phyloP scores from a whole-genome alignment of 257 asterid species.

The Rehmannia glutinosa region DNA sequence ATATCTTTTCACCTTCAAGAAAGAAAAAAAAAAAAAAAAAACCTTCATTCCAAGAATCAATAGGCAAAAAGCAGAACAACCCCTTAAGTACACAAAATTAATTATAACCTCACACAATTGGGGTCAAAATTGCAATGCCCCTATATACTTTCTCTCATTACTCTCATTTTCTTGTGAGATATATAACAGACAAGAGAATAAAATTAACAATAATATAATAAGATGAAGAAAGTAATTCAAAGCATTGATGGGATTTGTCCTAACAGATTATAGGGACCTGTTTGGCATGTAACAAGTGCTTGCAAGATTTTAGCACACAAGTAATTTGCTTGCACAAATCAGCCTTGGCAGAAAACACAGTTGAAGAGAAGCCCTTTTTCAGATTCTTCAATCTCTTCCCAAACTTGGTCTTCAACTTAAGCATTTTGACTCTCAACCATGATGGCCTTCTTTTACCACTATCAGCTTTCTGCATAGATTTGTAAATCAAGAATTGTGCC shows the following conservation, averaged over 20 bases:
- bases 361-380: conserved; percentile 41
- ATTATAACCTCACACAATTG: too few species aligned
- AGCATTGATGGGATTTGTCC: conserved; percentile 21
- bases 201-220: too few species aligned
- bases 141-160: not conserved
- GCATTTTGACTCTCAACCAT: conserved; percentile 56
- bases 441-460: conserved; percentile 37
- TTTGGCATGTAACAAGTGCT: conserved; percentile 41
- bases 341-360: conserved; percentile 31
- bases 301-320: conserved; percentile 46
- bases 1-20: too few species aligned
- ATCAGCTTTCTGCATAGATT: conserved; percentile 54
- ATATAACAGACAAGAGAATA: too few species aligned
- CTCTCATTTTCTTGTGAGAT: not conserved
- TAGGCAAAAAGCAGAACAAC: too few species aligned
- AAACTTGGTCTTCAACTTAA: conserved; percentile 55
- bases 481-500: conserved; percentile 83
- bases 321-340: conserved; percentile 42
- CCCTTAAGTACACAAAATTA: too few species aligned
- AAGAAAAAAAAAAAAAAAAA: too few species aligned
- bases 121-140: too few species aligned
- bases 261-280: conserved; percentile 10
- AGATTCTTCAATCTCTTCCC: conserved; percentile 54
- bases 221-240: too few species aligned
- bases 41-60: too few species aligned